Evolutionary conservation across 75 land plant species (phyloP).

Genomic region (Cunninghamia lanceolata): DNA sequence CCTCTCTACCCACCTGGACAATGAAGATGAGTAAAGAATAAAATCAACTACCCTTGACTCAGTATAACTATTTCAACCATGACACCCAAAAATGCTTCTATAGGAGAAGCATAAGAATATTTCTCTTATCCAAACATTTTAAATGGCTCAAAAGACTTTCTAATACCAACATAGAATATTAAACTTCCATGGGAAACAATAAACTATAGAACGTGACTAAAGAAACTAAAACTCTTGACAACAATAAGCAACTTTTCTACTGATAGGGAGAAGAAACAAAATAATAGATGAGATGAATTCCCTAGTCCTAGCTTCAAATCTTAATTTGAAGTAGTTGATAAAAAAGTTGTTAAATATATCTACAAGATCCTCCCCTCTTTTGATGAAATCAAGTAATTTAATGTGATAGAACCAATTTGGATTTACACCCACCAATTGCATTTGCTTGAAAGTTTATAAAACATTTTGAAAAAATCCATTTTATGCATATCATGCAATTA

Average conservation of each 20-base stretch:
- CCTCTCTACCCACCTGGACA: not conserved
- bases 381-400: too few relatives aligned
- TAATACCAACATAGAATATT: not conserved
- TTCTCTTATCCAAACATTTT: not conserved
- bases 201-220: not conserved
- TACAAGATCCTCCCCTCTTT: too few relatives aligned
- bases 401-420: too few relatives aligned
- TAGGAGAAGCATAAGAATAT: not conserved
- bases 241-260: constrained; percentile 78
- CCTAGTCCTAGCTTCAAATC: too few relatives aligned
- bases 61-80: not conserved
- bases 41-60: not conserved
- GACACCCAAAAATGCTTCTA: not conserved
- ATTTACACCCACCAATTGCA: too few relatives aligned
- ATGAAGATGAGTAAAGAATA: not conserved
- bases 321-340: too few relatives aligned
- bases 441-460: too few relatives aligned
- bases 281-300: too few relatives aligned
- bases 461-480: too few relatives aligned
- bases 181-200: not conserved
- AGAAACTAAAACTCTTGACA: not conserved
- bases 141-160: not conserved
- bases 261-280: too few relatives aligned
- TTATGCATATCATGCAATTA: too few relatives aligned
- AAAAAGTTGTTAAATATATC: too few relatives aligned